phyloP scores from a whole-genome alignment of 768 basidiomycete species.

The Cantharellus anzutake region DNA sequence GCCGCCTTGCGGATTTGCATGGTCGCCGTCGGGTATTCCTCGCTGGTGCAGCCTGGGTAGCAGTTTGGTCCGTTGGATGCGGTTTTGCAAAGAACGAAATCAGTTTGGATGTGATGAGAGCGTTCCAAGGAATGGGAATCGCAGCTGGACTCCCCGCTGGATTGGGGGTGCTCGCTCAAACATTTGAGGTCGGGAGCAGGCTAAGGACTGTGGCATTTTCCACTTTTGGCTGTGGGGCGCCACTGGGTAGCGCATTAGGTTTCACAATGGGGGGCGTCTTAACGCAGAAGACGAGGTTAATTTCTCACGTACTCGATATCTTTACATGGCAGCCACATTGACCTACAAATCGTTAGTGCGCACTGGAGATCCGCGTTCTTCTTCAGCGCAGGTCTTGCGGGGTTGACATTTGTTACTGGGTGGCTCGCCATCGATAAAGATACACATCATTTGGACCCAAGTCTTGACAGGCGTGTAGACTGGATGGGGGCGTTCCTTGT shows the following conservation, averaged over 20 bases:
- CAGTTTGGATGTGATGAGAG: slow-evolving; percentile 52
- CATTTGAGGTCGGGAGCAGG: slow-evolving; percentile 42
- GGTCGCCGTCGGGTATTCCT: slow-evolving; percentile 55
- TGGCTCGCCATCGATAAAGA: slow-evolving; percentile 46
- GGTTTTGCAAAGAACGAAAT: slow-evolving; percentile 41
- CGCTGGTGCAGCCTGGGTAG: slow-evolving; percentile 33
- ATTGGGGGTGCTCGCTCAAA: slow-evolving; percentile 66
- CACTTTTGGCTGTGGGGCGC: slow-evolving; percentile 69
- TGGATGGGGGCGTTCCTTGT: slow-evolving; percentile 56
- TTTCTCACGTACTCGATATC: not conserved
- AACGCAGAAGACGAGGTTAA: slow-evolving; percentile 29
- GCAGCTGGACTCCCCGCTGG: slow-evolving; percentile 60
- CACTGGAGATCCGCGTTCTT: slow-evolving; percentile 52
- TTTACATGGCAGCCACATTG: slow-evolving; percentile 1
- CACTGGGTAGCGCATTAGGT: slow-evolving; percentile 60
- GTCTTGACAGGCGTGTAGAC: slow-evolving; percentile 32
- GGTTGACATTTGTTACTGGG: slow-evolving; percentile 19
- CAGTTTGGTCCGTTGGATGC: slow-evolving; percentile 40
- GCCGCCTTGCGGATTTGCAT: slow-evolving; percentile 62
- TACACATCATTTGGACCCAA: slow-evolving; percentile 10
- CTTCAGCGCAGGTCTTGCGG: slow-evolving; percentile 16
- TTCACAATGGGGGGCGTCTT: slow-evolving; percentile 50
- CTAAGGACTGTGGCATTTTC: slow-evolving; percentile 64
- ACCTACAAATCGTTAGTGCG: not conserved
- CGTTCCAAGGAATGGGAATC: slow-evolving; percentile 59